Evolutionary conservation across 306 rosid species (phyloP).

Genomic region (Calophaca sinica): DNA sequence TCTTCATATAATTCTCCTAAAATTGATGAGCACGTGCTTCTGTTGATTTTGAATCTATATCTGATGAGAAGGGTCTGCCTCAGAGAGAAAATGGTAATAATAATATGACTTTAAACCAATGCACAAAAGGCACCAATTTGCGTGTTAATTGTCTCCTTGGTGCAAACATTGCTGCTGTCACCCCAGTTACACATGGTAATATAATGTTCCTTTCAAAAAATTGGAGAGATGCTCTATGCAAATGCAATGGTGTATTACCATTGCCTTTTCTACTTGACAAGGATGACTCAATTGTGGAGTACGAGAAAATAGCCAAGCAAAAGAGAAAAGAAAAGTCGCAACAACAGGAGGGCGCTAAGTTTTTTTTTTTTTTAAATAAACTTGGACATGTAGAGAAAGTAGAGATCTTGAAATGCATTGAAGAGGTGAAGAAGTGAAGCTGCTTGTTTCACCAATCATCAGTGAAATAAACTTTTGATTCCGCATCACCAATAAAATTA

Average conservation of each 20-base stretch:
- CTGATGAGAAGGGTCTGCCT: constrained; percentile 48
- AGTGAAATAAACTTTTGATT: no score
- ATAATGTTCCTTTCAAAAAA: constrained; percentile 84
- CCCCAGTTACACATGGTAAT: constrained; percentile 57
- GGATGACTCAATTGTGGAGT: constrained; percentile 89
- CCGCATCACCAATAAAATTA: no score
- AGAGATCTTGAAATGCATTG: constrained; percentile 90
- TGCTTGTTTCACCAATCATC: no score
- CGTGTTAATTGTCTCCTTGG: constrained; percentile 67
- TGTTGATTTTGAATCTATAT: constrained; percentile 53
- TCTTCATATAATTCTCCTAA: constrained; percentile 45
- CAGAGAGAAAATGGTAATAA: constrained; percentile 52
- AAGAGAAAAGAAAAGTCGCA: constrained; percentile 62
- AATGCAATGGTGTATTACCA: constrained; percentile 68
- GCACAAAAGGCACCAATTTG: constrained; percentile 43
- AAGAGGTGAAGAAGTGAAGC: constrained; percentile 66
- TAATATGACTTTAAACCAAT: constrained; percentile 38
- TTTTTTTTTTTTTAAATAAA: constrained; percentile 73
- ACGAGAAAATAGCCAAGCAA: constrained; percentile 40
- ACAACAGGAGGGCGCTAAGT: constrained; percentile 76
- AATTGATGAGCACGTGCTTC: constrained; percentile 40
- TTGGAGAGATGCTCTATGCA: constrained; percentile 88
- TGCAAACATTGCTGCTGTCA: constrained; percentile 53
- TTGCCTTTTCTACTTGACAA: constrained; percentile 72
- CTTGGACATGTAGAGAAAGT: constrained; percentile 96